Conservation (phyloP, 768 basidiomycete species). For the Pisolithus sp. region DNA sequence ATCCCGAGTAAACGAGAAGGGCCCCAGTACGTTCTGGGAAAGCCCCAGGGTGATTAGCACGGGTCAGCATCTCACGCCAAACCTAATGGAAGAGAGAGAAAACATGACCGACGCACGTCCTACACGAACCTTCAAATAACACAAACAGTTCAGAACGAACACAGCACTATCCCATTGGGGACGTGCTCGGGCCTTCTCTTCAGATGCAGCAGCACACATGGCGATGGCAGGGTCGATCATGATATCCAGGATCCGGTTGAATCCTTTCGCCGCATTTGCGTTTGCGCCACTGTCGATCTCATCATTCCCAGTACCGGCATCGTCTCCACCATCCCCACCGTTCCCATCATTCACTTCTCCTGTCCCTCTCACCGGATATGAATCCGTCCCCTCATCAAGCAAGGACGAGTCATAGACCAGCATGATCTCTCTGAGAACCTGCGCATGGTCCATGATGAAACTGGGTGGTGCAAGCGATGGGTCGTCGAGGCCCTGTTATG, state of each 20-base stretch:
- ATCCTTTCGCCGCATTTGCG: constrained; percentile 23
- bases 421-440: constrained; percentile 85
- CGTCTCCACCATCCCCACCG: too few relatives aligned
- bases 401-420: constrained; percentile 73
- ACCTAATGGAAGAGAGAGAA: neutral
- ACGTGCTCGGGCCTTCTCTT: constrained; percentile 50
- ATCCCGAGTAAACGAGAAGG: constrained; percentile 59
- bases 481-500: constrained; percentile 57
- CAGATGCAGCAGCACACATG: constrained; percentile 63
- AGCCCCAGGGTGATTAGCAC: neutral
- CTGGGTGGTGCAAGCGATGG: constrained; percentile 67
- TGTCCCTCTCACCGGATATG: neutral
- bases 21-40: constrained; percentile 53
- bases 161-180: constrained; percentile 76
- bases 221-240: constrained; percentile 81
- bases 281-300: too few relatives aligned
- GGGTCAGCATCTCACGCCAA: neutral
- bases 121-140: constrained; percentile 65
- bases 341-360: too few relatives aligned
- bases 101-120: neutral
- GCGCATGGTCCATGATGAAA: constrained; percentile 72
- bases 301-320: too few relatives aligned
- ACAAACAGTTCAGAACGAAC: constrained; percentile 82
- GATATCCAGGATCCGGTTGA: constrained; percentile 71
- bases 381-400: constrained; percentile 42